Evolutionary conservation across 495 filamentous ascomycete genomes (phyloP).

Genomic region (Trichodelitschia bisporula): DNA sequence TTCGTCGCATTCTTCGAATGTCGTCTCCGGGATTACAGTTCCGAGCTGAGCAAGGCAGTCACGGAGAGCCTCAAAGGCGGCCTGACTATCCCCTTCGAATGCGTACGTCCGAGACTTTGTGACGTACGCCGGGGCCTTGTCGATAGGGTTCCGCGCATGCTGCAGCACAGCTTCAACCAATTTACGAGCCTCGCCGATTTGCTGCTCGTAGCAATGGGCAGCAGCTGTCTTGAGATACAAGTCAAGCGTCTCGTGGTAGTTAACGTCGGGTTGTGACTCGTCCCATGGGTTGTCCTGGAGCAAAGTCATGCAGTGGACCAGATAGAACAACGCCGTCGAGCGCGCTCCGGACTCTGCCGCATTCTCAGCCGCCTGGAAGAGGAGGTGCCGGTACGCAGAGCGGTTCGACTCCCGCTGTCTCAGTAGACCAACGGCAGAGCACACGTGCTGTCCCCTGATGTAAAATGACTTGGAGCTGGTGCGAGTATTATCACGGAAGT

Average conservation of each 20-base stretch:
- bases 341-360: constrained; percentile 60
- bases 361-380: constrained; percentile 50
- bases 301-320: constrained; percentile 44
- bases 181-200: constrained; percentile 33
- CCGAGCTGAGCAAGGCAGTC: constrained; percentile 42
- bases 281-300: constrained; percentile 61
- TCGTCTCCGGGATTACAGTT: constrained; percentile 33
- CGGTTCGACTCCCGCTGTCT: constrained; percentile 31
- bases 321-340: constrained; percentile 56
- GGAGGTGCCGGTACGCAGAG: constrained; percentile 38
- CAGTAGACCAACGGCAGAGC: constrained; percentile 46
- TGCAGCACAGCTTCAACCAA: constrained; percentile 38
- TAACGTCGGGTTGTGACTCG: constrained; percentile 40
- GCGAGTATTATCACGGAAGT: constrained; percentile 18
- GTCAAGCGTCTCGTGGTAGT: constrained; percentile 62
- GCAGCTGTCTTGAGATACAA: constrained; percentile 57
- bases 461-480: constrained; percentile 22
- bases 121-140: constrained; percentile 58
- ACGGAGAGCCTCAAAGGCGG: constrained; percentile 41
- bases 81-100: constrained; percentile 41
- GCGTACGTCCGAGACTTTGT: constrained; percentile 51
- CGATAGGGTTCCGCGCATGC: constrained; percentile 37
- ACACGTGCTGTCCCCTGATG: constrained; percentile 50
- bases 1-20: constrained; percentile 50
- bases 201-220: constrained; percentile 50